These are phyloP conservation scores for Cordyceps cateniannulata DNA, from an alignment of 2,329 filamentous ascomycete genomes.

Conservation along the genomic window DNA sequence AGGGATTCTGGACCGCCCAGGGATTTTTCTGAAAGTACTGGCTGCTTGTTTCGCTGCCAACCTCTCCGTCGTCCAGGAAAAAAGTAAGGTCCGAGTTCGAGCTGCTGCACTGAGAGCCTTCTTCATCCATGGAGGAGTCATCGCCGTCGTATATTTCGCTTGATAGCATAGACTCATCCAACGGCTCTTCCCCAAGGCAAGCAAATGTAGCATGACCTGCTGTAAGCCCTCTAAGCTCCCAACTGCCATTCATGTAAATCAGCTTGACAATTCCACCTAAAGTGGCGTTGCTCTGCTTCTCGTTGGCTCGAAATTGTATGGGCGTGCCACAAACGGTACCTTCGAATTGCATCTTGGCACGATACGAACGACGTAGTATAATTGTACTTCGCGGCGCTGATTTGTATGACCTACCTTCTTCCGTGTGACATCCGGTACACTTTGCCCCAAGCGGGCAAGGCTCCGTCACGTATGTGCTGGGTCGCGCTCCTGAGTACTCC, in stretches of 20 bases:
- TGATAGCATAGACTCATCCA: not conserved
- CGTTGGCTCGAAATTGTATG: not conserved
- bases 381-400: too few species aligned
- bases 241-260: not conserved
- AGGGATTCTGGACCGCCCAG: not conserved
- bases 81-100: too few species aligned
- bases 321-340: not conserved
- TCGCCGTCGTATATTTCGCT: not conserved
- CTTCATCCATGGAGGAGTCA: too few species aligned
- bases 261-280: constrained; percentile 2
- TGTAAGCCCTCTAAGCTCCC: not conserved
- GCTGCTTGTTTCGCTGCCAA: too few species aligned
- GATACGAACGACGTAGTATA: too few species aligned
- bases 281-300: not conserved
- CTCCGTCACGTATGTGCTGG: too few species aligned
- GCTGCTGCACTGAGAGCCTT: too few species aligned
- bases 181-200: not conserved
- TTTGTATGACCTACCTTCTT: too few species aligned
- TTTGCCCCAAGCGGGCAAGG: too few species aligned
- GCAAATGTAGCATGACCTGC: not conserved
- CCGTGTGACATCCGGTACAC: too few species aligned
- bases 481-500: too few species aligned
- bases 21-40: not conserved
- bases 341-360: not conserved
- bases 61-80: not conserved